phyloP scores from a whole-genome alignment of 208 protist species.

The Acanthamoeba royreba region DNA sequence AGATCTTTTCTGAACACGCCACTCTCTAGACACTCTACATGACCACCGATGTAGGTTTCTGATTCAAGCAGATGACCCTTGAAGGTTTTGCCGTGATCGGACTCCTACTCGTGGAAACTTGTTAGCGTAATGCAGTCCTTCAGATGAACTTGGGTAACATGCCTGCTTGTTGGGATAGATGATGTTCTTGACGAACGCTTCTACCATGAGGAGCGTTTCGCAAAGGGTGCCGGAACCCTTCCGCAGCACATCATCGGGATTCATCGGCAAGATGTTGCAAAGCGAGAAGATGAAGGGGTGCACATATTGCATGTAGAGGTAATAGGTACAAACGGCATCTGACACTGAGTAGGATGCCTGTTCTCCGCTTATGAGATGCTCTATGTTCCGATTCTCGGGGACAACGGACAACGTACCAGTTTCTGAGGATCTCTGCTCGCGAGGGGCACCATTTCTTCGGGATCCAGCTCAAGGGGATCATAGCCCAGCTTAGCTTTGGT shows the following conservation, averaged over 20 bases:
- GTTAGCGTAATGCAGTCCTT: background rate
- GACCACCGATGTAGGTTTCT: constrained; percentile 98
- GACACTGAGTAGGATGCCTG: constrained; percentile 99
- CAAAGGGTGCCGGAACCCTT: constrained; percentile 99
- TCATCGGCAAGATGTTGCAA: constrained; percentile 99
- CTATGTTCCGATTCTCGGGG: background rate
- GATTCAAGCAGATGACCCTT: constrained; percentile 97
- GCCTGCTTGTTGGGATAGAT: constrained; percentile 98
- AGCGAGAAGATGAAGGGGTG: constrained; percentile 99
- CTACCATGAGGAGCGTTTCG: constrained; percentile 97
- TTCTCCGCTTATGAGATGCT: background rate
- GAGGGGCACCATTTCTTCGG: constrained; percentile 98
- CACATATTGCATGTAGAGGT: constrained; percentile 99
- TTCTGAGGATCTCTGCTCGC: constrained; percentile 64
- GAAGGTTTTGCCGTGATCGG: constrained; percentile 84
- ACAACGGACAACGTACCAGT: background rate
- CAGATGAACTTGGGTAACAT: background rate
- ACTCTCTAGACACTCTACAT: constrained; percentile 82
- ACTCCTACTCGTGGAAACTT: background rate
- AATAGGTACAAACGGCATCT: constrained; percentile 99
- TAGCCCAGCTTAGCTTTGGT: constrained; percentile 98
- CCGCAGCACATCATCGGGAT: constrained; percentile 97
- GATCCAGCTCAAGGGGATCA: constrained; percentile 99
- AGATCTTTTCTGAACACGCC: constrained; percentile 98
- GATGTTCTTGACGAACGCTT: constrained; percentile 96